A percentile compares a stretch with the other conserved stretches of the same genome.
phyloP scores from a whole-genome alignment of 2,329 filamentous ascomycete genomes.

The Talaromyces sp. region DNA sequence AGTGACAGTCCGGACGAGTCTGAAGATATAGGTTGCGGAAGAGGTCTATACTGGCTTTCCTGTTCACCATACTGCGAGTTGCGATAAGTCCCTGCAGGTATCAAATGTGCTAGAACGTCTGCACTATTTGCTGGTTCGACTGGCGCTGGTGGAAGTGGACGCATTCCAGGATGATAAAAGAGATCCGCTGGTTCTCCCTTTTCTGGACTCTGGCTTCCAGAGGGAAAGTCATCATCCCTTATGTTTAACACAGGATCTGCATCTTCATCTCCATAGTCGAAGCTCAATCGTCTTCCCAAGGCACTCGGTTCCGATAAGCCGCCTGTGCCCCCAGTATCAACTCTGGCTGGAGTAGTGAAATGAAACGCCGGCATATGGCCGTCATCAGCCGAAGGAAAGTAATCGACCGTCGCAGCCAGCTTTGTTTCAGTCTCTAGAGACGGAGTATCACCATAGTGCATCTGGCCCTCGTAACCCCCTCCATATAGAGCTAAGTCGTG shows the following conservation, averaged over 20 bases:
- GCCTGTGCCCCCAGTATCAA: conserved; percentile 87
- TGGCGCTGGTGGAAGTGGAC: conserved; percentile 62
- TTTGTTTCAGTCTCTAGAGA: conserved; percentile 14
- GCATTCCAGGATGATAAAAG: conserved; percentile 85
- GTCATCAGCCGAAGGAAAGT: conserved; percentile 28
- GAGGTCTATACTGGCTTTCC: conserved; percentile 34
- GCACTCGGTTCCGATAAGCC: conserved; percentile 72
- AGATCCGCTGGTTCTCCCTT: conserved; percentile 80
- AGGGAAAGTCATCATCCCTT: conserved; percentile 45
- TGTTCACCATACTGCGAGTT: conserved; percentile 36
- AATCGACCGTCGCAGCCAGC: neutral
- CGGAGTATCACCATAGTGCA: conserved; percentile 58
- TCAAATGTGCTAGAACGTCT: conserved; percentile 44
- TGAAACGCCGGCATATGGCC: conserved; percentile 56
- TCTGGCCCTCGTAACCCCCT: conserved; percentile 63
- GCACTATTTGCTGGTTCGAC: conserved; percentile 50
- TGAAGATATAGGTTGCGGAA: conserved; percentile 40
- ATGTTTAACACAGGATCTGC: conserved; percentile 61
- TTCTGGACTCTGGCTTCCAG: conserved; percentile 60
- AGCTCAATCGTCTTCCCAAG: conserved; percentile 68
- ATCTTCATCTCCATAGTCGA: conserved; percentile 93
- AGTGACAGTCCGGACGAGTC: conserved; percentile 51
- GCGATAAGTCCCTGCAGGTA: conserved; percentile 58
- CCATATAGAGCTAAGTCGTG: conserved; percentile 73
- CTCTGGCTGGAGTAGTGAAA: conserved; percentile 59